A percentile compares a stretch with the other conserved stretches of the same genome.
Evolutionary conservation across 176 grass and related monocot species (phyloP).

Genomic region (Carex kokanica): DNA sequence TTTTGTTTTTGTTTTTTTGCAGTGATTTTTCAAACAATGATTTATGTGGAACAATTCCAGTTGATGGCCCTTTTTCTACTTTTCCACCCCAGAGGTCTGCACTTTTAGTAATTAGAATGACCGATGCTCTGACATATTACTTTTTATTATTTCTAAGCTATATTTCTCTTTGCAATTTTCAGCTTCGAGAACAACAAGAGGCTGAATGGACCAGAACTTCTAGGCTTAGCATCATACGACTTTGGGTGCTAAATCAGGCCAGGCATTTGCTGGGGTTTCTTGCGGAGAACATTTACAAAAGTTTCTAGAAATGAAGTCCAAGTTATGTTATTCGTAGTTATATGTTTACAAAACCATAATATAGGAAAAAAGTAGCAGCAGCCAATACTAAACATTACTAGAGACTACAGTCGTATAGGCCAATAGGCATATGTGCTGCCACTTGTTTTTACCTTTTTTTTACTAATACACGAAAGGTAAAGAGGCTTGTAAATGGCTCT

Average conservation of each 20-base stretch:
- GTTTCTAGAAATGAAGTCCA: not conserved
- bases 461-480: not conserved
- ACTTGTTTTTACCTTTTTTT: not conserved
- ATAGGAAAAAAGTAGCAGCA: not conserved
- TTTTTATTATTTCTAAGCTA: not conserved
- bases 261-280: not conserved
- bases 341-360: constrained; percentile 9
- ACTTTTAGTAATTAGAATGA: constrained; percentile 1
- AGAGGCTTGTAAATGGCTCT: not conserved
- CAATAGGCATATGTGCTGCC: not conserved
- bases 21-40: constrained; percentile 95
- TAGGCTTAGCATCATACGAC: constrained; percentile 76
- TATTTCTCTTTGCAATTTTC: constrained; percentile 30
- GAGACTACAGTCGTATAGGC: not conserved
- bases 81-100: constrained; percentile 73
- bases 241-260: constrained; percentile 58
- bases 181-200: constrained; percentile 97
- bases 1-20: not conserved
- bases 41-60: constrained; percentile 92
- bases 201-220: constrained; percentile 91
- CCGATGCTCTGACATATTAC: not conserved
- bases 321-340: not conserved
- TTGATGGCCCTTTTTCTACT: constrained; percentile 81
- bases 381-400: not conserved
- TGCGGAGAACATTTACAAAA: not conserved